phyloP scores from a whole-genome alignment of 2,329 filamentous ascomycete species.

The Penicillium sp. region DNA sequence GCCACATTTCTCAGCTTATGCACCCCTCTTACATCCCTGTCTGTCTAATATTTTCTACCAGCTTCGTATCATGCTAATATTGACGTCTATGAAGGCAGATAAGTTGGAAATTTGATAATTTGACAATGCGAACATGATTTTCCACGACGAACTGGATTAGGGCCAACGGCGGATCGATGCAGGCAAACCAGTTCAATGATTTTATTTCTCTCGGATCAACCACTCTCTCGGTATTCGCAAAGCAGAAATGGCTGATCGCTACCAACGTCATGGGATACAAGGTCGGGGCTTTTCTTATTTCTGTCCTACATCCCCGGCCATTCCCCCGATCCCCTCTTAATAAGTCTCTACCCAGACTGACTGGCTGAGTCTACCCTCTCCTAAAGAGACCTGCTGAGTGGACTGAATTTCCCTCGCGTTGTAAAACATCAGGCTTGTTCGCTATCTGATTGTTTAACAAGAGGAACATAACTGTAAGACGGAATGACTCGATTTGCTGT shows the following conservation, averaged over 20 bases:
- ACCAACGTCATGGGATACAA: conserved; percentile 1
- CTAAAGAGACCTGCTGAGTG: neutral
- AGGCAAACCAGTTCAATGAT: neutral
- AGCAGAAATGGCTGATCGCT: neutral
- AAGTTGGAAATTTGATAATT: neutral
- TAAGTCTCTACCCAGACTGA: neutral
- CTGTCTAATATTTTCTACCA: neutral
- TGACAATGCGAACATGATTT: neutral
- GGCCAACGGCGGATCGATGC: conserved; percentile 4
- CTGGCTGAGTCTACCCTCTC: neutral
- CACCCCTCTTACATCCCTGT: neutral
- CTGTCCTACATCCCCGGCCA: conserved; percentile 1
- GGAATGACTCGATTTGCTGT: neutral
- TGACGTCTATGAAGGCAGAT: too few species aligned
- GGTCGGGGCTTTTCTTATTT: conserved; percentile 5
- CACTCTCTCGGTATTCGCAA: neutral
- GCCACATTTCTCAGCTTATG: neutral
- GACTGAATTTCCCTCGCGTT: neutral
- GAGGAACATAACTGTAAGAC: conserved; percentile 8
- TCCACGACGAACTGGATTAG: neutral
- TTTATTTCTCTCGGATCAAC: neutral
- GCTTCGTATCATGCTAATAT: neutral
- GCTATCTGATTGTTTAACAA: conserved; percentile 5
- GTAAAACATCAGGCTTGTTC: conserved; percentile 3
- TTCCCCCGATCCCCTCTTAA: neutral